Evolutionary conservation across 257 asterid genomes (phyloP), one percentile per base, ranked within the genome.

Genomic region (Anisodus tanguticus): DNA sequence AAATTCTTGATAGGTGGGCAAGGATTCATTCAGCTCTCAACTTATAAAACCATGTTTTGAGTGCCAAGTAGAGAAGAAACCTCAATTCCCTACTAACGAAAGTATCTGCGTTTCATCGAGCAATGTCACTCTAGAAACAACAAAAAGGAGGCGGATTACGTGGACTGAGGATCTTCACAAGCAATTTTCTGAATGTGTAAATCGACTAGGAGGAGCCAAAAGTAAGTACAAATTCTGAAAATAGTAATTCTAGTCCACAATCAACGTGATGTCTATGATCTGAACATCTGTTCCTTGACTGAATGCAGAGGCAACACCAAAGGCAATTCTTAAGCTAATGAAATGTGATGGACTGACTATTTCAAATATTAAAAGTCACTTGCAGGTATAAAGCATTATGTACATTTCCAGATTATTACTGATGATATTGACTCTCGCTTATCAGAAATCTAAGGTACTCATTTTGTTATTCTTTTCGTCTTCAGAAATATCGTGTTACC

Each of bases 351-450:
- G 89, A 85, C 67, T 91, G 67, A 91, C 92, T 37, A 84, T 91
- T 54, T 86, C 87, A 82, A 93, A 92, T 64, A 57, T 92, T 70
- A 92, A 92, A 87, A 92, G 95, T 86, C 95, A 92, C 82, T 70
- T 92, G 72, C 95, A 92, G 92, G 94, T 89, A 67, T 64, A 5
- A 1, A 64, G 11, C 17, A 81, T 9, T 41, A 45, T 62, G 22
- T 35, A 12, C 43, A 17, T 62, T 58, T 58, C 26, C n/a, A 15
- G 11, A 59, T 59, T 77, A 76, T 39, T 84, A n/a, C 3, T 74
- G 10, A 8, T 8, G 22, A 64, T 43, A 11, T 3, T 8, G 6
- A 16, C 4, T 63, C 16, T 54, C 2, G n/a, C 16, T 26, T 4
- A 17, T 70, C 6, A 47, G 5, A 71, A 82, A 39, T 67, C 66